Evolutionary conservation across 345 rosid genomes (phyloP).

Genomic region (Sapria himalayana): DNA sequence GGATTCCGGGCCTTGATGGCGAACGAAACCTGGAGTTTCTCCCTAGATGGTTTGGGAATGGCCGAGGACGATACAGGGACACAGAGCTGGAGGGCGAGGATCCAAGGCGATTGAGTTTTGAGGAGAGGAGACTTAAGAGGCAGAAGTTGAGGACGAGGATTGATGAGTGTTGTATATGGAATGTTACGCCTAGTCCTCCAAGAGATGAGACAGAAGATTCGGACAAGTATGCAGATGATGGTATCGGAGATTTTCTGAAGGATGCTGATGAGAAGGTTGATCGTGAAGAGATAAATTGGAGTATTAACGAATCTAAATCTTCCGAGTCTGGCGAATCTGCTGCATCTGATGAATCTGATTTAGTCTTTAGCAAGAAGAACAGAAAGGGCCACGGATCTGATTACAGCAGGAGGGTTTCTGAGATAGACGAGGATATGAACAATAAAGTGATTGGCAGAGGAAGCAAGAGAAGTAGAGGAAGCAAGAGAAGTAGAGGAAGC

Average conservation of each 20-base stretch:
- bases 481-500: slow-evolving; percentile 9
- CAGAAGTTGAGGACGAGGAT: slow-evolving; percentile 60
- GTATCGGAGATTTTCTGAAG: no score
- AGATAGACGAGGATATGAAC: slow-evolving; percentile 5
- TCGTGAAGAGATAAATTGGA: slow-evolving; percentile 9
- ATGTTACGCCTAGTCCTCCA: slow-evolving; percentile 63
- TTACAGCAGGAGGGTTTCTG: slow-evolving; percentile 11
- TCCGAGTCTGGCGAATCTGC: slow-evolving; percentile 26
- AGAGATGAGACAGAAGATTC: slow-evolving; percentile 23
- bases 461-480: slow-evolving; percentile 1
- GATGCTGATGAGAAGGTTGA: slow-evolving; percentile 7
- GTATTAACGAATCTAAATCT: slow-evolving; percentile 13
- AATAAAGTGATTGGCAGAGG: slow-evolving; percentile 1
- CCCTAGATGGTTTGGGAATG: slow-evolving; percentile 10
- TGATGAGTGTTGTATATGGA: slow-evolving; percentile 41
- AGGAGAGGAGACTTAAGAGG: slow-evolving; percentile 77
- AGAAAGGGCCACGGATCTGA: slow-evolving; percentile 17
- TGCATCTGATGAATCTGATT: slow-evolving; percentile 18
- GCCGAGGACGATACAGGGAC: slow-evolving; percentile 10
- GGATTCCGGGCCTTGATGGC: slow-evolving; percentile 11
- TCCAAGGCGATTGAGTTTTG: slow-evolving; percentile 48
- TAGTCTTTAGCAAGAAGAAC: slow-evolving; percentile 15
- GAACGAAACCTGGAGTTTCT: slow-evolving; percentile 8
- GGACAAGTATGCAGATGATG: slow-evolving; percentile 16
- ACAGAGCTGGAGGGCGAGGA: slow-evolving; percentile 76